Evolutionary conservation across 2,329 filamentous ascomycete genomes (phyloP), one percentile per base, ranked within the genome.

Genomic region (Monilinia vaccinii-corymbosi): DNA sequence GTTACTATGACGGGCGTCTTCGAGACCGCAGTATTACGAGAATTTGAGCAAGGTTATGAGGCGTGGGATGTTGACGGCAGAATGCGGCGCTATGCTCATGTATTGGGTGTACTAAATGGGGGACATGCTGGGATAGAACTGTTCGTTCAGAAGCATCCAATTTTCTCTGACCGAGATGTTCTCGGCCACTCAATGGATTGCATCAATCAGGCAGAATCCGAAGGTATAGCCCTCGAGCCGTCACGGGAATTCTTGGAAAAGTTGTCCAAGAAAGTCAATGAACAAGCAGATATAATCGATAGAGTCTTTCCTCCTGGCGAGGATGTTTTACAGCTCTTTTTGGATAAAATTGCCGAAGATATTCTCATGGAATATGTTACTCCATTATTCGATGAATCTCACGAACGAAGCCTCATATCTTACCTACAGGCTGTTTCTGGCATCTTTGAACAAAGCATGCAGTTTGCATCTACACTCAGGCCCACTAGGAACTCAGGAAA

Each of bases 21-120:
- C 69, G 93, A 97, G 74, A 91, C 87, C 60, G 91, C 92, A 4
- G 92, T 95, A 4, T 76, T 97, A 56, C 83, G 88, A 52, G 94
- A 99, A 72, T 99, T 99, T 67, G 89, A 95, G 73, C 88, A 94
- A 70, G 94, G 91, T 4, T 96, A 95, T 66, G 90, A 94, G 71
- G 86, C 85, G 47, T 89, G 88, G 76, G 93, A 99, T 72, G 85
- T 95, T 58, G 88, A 96, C 65, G 91, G 90, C 2, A 81, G 86
- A 58, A 97, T 97, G 93, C 85, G 82, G 66, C 84, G 88, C 69
- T 97, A 96, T 73, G 92, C 92, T 2, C 85, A 91, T 67, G 91
- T 99, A 18, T 76, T 99, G 60, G 85, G 89, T 61, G 81, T 82
- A 2, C 78, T 99, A 48, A 95, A 96, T 71, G 91, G 89, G 31